A percentile compares a stretch with the other conserved stretches of the same genome.
Conservation (phyloP, 208 protist species). For the Leishmania braziliensis region DNA sequence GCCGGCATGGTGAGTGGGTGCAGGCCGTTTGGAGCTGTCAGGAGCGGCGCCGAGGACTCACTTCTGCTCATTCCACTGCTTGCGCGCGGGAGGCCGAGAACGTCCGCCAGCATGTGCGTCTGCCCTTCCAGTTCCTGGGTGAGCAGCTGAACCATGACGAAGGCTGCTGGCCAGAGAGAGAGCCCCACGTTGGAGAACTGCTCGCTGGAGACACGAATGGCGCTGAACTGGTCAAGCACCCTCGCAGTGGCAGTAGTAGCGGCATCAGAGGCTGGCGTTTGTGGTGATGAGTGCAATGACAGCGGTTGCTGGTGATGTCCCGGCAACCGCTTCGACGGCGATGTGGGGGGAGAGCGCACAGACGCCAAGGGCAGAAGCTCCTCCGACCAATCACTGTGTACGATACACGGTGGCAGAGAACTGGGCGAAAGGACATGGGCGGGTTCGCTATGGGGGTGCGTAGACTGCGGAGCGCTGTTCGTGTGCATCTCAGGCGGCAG, state of each 20-base stretch:
- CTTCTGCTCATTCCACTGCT: background rate
- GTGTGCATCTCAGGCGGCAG: background rate
- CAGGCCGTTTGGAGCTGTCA: slow-evolving; percentile 8
- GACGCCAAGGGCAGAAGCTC: slow-evolving; percentile 9
- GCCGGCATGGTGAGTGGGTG: background rate
- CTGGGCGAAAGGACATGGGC: background rate
- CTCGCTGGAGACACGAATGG: slow-evolving; percentile 52
- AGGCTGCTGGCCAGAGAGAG: slow-evolving; percentile 78
- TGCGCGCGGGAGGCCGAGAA: slow-evolving; percentile 30
- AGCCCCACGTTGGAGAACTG: slow-evolving; percentile 85
- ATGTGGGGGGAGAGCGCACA: background rate
- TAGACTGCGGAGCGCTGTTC: background rate
- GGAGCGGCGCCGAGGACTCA: background rate
- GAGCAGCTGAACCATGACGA: slow-evolving; percentile 78
- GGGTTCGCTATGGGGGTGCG: background rate
- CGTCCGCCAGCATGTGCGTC: slow-evolving; percentile 36
- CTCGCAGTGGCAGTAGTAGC: background rate
- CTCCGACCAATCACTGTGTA: background rate
- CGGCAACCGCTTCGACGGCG: background rate
- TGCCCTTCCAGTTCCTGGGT: slow-evolving; percentile 52
- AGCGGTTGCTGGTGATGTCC: background rate
- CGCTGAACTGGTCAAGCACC: slow-evolving; percentile 39
- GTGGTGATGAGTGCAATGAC: background rate
- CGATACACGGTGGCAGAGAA: background rate
- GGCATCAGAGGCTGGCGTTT: slow-evolving; percentile 2